phyloP scores from a whole-genome alignment of 2,329 filamentous ascomycete genomes.

The Hypoxylon sp. region DNA sequence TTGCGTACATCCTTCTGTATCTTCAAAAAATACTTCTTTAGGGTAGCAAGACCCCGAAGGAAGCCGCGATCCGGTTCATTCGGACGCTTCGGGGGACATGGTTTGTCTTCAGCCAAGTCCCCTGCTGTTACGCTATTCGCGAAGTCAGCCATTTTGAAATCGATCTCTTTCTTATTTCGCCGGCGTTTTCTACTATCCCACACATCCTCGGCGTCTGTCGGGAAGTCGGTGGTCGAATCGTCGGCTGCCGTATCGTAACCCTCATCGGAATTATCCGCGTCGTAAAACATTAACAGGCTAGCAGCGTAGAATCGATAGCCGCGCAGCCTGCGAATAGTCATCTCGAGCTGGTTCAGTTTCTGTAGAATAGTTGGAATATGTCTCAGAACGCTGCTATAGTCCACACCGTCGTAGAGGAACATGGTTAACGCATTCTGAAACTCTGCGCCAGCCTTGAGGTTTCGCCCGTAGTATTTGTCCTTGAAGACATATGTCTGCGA shows the following conservation, averaged over 20 bases:
- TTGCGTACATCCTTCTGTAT: slow-evolving; percentile 83
- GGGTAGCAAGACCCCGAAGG: slow-evolving; percentile 82
- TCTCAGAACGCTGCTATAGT: slow-evolving; percentile 82
- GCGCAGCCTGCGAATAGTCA: slow-evolving; percentile 82
- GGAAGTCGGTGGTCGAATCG: slow-evolving; percentile 71
- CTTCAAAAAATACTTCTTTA: slow-evolving; percentile 86
- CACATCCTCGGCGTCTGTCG: slow-evolving; percentile 71
- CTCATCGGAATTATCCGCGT: slow-evolving; percentile 78
- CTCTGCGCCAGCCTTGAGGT: slow-evolving; percentile 87
- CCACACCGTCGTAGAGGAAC: slow-evolving; percentile 92
- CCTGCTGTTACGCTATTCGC: slow-evolving; percentile 96
- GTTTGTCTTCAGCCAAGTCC: slow-evolving; percentile 73
- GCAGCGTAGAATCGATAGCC: slow-evolving; percentile 97
- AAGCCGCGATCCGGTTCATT: slow-evolving; percentile 90
- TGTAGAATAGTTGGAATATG: slow-evolving; percentile 91
- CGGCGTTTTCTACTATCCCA: slow-evolving; percentile 58
- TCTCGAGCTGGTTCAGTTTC: slow-evolving; percentile 86
- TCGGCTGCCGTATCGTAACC: slow-evolving; percentile 67
- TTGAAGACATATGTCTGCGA: slow-evolving; percentile 92
- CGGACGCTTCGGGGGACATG: slow-evolving; percentile 86
- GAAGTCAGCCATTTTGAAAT: slow-evolving; percentile 98
- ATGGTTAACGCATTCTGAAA: slow-evolving; percentile 90
- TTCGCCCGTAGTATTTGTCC: slow-evolving; percentile 96
- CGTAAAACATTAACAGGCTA: slow-evolving; percentile 94
- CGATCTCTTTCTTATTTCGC: slow-evolving; percentile 75